These are phyloP conservation scores for Picea mariana DNA, from an alignment of 83 land plant genomes.

Conservation along the genomic window DNA sequence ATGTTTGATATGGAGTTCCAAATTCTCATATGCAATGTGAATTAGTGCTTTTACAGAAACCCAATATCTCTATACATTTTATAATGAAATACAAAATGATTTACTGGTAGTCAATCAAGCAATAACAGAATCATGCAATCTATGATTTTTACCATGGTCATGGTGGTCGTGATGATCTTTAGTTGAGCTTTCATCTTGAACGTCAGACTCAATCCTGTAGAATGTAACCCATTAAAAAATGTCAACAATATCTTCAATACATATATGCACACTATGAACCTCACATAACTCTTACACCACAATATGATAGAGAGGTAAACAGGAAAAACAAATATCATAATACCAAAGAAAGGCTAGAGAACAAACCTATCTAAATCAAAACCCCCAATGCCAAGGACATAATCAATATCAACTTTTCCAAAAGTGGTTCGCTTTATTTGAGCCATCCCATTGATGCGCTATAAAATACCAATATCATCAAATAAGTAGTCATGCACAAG, in stretches of 20 bases:
- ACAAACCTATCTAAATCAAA: conserved; percentile 88
- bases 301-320: too few relatives aligned
- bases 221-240: conserved; percentile 10
- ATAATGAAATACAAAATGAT: background rate
- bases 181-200: conserved; percentile 34
- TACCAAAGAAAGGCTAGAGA: background rate
- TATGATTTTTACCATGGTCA: conserved; percentile 45
- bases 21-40: too few relatives aligned
- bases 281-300: background rate
- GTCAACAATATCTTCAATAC: background rate
- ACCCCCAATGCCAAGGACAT: conserved; percentile 94
- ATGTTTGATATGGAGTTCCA: background rate
- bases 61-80: background rate
- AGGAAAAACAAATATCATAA: conserved; percentile 2
- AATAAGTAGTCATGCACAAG: background rate
- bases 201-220: conserved; percentile 76
- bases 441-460: conserved; percentile 90
- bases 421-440: conserved; percentile 65
- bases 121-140: conserved; percentile 5
- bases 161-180: conserved; percentile 34
- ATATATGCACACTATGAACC: background rate
- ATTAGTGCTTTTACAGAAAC: background rate
- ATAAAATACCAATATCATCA: conserved; percentile 10
- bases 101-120: background rate
- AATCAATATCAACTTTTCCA: conserved; percentile 91